Evolutionary conservation across 1,284 basidiomycete species (phyloP).

Genomic region (Ustilago bromivora): DNA sequence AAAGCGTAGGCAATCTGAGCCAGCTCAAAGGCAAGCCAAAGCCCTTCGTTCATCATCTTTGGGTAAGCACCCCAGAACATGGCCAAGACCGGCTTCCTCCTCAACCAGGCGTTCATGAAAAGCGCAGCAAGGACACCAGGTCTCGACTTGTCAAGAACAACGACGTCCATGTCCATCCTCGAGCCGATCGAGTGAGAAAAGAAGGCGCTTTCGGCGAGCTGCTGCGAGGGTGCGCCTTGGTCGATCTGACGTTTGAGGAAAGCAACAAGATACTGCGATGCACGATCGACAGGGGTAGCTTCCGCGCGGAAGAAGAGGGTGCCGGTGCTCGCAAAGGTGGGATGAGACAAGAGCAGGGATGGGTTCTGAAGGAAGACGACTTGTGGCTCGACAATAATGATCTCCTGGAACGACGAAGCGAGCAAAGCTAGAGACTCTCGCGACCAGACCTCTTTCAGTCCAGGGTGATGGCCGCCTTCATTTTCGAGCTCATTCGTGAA

Average conservation of each 20-base stretch:
- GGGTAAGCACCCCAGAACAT: slow-evolving; percentile 36
- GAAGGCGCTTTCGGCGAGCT: slow-evolving; percentile 35
- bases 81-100: slow-evolving; percentile 17
- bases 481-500: slow-evolving; percentile 43
- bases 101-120: slow-evolving; percentile 46
- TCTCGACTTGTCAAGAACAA: slow-evolving; percentile 42
- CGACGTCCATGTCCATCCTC: slow-evolving; percentile 46
- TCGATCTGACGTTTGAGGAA: slow-evolving; percentile 52
- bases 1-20: slow-evolving; percentile 37
- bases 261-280: slow-evolving; percentile 40
- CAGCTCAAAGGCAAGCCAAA: slow-evolving; percentile 45
- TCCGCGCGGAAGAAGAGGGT: slow-evolving; percentile 51
- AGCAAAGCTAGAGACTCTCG: slow-evolving; percentile 35
- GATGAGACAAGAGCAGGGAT: slow-evolving; percentile 29
- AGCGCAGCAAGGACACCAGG: slow-evolving; percentile 43
- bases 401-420: slow-evolving; percentile 37
- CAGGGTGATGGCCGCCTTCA: slow-evolving; percentile 38
- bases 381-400: slow-evolving; percentile 37
- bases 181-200: slow-evolving; percentile 37
- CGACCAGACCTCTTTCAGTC: slow-evolving; percentile 31
- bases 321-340: slow-evolving; percentile 29
- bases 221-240: slow-evolving; percentile 27
- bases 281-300: slow-evolving; percentile 32
- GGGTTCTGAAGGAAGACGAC: slow-evolving; percentile 53
- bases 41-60: slow-evolving; percentile 40